Evolutionary conservation across 352 stramenopile species (phyloP).

Genomic region (Blastocystis hominis): DNA sequence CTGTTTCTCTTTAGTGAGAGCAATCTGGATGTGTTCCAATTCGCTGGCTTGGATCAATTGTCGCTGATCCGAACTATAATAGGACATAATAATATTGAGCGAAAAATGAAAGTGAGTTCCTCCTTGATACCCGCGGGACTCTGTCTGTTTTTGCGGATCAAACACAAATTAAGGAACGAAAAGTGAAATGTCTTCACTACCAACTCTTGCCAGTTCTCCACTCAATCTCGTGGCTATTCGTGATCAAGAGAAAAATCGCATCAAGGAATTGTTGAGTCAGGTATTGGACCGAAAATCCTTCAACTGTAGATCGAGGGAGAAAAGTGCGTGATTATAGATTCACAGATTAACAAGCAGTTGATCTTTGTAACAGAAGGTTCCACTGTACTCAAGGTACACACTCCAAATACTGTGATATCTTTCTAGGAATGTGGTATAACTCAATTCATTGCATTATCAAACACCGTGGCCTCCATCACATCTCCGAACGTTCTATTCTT

Average conservation of each 20-base stretch:
- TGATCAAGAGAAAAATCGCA: conserved; percentile 23
- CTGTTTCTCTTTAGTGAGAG: neutral
- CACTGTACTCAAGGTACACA: neutral
- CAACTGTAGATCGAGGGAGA: conserved; percentile 46
- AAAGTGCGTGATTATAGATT: conserved; percentile 30
- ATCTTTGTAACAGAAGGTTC: conserved; percentile 16
- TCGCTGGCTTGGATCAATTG: neutral
- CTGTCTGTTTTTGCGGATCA: neutral
- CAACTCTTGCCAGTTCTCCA: conserved; percentile 33
- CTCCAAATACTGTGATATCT: neutral
- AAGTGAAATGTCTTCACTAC: conserved; percentile 16
- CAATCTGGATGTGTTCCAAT: neutral
- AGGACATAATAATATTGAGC: too few species aligned
- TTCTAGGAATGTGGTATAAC: conserved; percentile 12
- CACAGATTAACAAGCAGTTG: conserved; percentile 19
- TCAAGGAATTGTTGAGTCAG: conserved; percentile 22
- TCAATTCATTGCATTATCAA: neutral
- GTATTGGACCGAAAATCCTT: neutral
- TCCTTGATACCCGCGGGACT: neutral
- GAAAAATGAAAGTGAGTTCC: too few species aligned
- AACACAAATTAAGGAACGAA: neutral
- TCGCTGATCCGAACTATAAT: too few species aligned
- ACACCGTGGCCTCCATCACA: neutral
- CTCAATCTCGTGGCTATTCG: conserved; percentile 33
- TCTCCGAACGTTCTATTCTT: conserved; percentile 25